phyloP scores from a whole-genome alignment of 106 monocot genomes.

The Narthecium ossifragum region DNA sequence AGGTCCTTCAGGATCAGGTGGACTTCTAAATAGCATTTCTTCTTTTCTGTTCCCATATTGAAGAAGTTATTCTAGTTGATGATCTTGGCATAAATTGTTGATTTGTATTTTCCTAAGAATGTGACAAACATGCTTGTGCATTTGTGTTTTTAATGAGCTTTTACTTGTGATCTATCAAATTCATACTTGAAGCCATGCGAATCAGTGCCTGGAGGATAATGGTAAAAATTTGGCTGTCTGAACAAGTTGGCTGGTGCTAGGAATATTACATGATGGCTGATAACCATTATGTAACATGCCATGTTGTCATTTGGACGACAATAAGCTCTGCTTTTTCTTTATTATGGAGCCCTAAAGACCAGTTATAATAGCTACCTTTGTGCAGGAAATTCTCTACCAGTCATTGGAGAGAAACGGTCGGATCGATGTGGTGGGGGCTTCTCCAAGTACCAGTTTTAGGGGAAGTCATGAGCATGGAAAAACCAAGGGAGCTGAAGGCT shows the following conservation, averaged over 20 bases:
- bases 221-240: too few relatives aligned
- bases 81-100: neutral
- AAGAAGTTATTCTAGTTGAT: neutral
- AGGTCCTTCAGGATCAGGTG: constrained; percentile 75
- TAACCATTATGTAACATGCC: too few relatives aligned
- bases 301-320: too few relatives aligned
- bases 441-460: constrained; percentile 16
- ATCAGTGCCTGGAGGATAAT: too few relatives aligned
- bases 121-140: too few relatives aligned
- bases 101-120: neutral
- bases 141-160: too few relatives aligned
- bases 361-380: neutral
- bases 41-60: neutral
- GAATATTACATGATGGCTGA: too few relatives aligned
- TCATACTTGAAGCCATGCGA: too few relatives aligned
- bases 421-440: constrained; percentile 13
- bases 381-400: constrained; percentile 47
- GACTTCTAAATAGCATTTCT: neutral
- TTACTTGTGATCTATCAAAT: too few relatives aligned
- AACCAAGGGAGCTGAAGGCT: constrained; percentile 8
- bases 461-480: constrained; percentile 1
- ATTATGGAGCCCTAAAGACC: too few relatives aligned
- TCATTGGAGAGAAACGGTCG: constrained; percentile 34
- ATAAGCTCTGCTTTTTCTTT: too few relatives aligned
- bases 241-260: too few relatives aligned